Evolutionary conservation across 352 stramenopile species (phyloP).

Genomic region (Globisporangium sylvaticum): DNA sequence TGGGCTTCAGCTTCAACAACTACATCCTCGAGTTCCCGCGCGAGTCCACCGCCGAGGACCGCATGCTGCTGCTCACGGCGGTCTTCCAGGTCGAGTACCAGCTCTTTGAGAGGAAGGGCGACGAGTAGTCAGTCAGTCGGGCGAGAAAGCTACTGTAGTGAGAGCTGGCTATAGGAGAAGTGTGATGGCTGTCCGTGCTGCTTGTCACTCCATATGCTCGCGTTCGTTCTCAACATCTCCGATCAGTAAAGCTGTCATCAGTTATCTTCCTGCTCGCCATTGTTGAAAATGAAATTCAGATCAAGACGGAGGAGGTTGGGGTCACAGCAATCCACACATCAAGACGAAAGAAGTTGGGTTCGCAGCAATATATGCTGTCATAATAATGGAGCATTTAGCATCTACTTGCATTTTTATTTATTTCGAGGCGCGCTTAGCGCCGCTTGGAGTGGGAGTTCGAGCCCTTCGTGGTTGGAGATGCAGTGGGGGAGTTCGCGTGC

Average conservation of each 20-base stretch:
- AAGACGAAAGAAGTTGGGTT: slow-evolving; percentile 8
- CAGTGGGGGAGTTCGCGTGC: background rate
- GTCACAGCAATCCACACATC: too few species aligned
- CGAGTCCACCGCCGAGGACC: slow-evolving; percentile 48
- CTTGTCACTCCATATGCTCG: too few species aligned
- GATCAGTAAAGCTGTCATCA: too few species aligned
- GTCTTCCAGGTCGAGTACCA: slow-evolving; percentile 64
- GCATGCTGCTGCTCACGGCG: slow-evolving; percentile 49
- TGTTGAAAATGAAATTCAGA: too few species aligned
- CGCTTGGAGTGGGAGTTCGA: slow-evolving; percentile 3
- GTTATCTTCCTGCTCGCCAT: too few species aligned
- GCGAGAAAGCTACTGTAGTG: background rate
- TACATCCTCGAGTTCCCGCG: slow-evolving; percentile 60
- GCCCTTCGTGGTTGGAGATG: background rate
- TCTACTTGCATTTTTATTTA: background rate
- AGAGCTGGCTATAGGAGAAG: background rate
- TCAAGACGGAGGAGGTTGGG: too few species aligned
- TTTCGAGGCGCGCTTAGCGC: background rate
- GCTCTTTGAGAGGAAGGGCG: slow-evolving; percentile 37
- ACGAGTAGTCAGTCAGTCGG: background rate
- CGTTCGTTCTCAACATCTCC: too few species aligned
- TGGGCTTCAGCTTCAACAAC: slow-evolving; percentile 42
- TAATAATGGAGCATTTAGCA: background rate
- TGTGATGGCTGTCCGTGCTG: too few species aligned
- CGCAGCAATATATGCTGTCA: background rate